phyloP scores from a whole-genome alignment of 768 basidiomycete genomes.

The Termitomyces sp. region DNA sequence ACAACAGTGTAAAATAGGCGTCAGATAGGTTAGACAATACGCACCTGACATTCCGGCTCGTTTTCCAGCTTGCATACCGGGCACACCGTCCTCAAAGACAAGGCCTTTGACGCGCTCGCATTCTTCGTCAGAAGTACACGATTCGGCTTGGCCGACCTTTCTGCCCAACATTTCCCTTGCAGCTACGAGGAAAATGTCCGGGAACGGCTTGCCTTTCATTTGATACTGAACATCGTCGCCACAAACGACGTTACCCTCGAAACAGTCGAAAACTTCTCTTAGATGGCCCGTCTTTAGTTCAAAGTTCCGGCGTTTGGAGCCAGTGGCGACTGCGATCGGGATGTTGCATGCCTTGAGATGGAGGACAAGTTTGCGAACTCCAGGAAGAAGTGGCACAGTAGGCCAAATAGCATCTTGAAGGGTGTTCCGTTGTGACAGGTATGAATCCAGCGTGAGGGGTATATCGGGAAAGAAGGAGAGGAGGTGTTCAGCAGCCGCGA shows the following conservation, averaged over 20 bases:
- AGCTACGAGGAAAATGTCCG: constrained; percentile 78
- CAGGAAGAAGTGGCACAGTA: constrained; percentile 69
- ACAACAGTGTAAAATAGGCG: neutral
- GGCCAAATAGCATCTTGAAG: constrained; percentile 69
- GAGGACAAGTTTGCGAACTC: constrained; percentile 61
- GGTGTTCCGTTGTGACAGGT: constrained; percentile 50
- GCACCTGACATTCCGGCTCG: constrained; percentile 84
- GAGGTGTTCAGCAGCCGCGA: constrained; percentile 59
- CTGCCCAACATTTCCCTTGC: constrained; percentile 57
- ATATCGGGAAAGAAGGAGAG: constrained; percentile 78
- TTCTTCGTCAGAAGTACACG: constrained; percentile 31
- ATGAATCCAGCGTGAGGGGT: constrained; percentile 57
- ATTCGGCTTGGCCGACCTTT: constrained; percentile 49
- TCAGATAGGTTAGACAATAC: constrained; percentile 16
- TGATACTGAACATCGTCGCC: constrained; percentile 57
- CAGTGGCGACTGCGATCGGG: constrained; percentile 82
- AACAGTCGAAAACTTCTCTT: constrained; percentile 53
- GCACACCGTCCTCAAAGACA: constrained; percentile 80
- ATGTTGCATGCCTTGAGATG: constrained; percentile 67
- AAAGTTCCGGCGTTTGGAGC: constrained; percentile 64
- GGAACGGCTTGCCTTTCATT: constrained; percentile 72
- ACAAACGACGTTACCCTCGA: constrained; percentile 67
- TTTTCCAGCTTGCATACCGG: constrained; percentile 77
- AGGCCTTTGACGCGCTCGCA: constrained; percentile 59
- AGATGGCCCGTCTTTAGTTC: constrained; percentile 66